Evolutionary conservation across 192 early-diverging fungal genomes (phyloP).

Genomic region (Martensiomyces pterosporus): DNA sequence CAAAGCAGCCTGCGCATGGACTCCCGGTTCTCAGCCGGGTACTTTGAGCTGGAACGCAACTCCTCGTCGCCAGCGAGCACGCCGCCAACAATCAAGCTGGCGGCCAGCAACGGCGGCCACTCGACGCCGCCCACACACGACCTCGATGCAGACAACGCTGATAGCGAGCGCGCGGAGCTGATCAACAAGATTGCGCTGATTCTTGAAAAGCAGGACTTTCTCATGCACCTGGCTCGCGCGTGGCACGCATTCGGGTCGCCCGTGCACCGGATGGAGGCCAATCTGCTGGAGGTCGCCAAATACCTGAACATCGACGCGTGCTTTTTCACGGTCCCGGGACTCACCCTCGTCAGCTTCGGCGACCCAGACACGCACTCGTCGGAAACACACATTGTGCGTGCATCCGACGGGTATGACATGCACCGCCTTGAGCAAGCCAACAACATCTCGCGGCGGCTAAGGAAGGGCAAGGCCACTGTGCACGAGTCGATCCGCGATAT

Average conservation of each 20-base stretch:
- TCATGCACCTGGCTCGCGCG: slow-evolving; percentile 56
- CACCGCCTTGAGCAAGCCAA: slow-evolving; percentile 57
- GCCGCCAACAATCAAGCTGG: not conserved
- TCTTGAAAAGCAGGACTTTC: slow-evolving; percentile 58
- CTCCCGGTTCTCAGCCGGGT: slow-evolving; percentile 10
- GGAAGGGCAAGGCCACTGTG: slow-evolving; percentile 54
- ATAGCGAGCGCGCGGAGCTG: slow-evolving; percentile 14
- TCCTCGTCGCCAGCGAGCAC: slow-evolving; percentile 1
- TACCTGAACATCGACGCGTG: slow-evolving; percentile 56
- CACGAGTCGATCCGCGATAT: slow-evolving; percentile 59
- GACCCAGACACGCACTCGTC: slow-evolving; percentile 65
- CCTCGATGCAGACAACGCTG: too few relatives aligned
- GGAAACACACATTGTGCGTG: slow-evolving; percentile 65
- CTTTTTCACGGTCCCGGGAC: slow-evolving; percentile 60
- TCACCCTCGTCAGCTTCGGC: slow-evolving; percentile 62
- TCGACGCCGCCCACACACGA: too few relatives aligned
- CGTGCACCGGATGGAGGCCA: slow-evolving; percentile 57
- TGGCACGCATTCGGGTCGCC: slow-evolving; percentile 63
- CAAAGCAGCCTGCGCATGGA: slow-evolving; percentile 22
- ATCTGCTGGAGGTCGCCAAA: slow-evolving; percentile 53
- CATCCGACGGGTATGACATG: slow-evolving; percentile 58
- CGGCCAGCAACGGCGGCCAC: too few relatives aligned
- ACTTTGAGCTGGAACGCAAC: slow-evolving; percentile 10
- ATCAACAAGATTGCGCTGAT: slow-evolving; percentile 55
- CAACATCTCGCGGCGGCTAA: slow-evolving; percentile 53